Conservation (phyloP, 306 rosid species). For the Citrullus amarus region DNA sequence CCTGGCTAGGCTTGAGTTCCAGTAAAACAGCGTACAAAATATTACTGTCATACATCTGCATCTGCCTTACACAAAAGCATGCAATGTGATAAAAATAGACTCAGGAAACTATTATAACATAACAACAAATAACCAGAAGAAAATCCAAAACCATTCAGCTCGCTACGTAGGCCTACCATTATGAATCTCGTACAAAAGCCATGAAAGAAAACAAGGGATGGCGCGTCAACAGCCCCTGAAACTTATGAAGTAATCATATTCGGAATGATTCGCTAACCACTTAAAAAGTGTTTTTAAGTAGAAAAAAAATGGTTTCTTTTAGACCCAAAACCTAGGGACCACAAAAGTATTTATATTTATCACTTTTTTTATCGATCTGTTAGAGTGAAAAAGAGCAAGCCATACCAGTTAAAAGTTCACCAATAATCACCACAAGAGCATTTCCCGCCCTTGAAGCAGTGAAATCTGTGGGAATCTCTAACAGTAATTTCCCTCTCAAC, state of each 20-base stretch:
- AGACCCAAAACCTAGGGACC: no score
- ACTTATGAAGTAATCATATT: not conserved
- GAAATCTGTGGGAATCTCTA: slow-evolving; percentile 57
- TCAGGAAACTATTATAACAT: not conserved
- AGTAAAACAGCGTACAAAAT: not conserved
- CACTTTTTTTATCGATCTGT: no score
- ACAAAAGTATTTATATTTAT: no score
- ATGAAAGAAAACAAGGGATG: not conserved
- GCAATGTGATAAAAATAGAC: not conserved
- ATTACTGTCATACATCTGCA: not conserved
- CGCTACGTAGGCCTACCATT: not conserved
- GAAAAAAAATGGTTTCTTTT: no score
- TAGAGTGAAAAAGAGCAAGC: no score
- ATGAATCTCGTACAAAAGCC: not conserved
- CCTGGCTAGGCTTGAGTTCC: not conserved
- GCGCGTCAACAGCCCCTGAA: not conserved
- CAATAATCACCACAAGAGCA: slow-evolving; percentile 12
- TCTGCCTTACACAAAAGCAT: not conserved
- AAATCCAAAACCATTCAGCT: not conserved
- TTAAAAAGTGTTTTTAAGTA: no score
- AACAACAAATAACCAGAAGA: not conserved
- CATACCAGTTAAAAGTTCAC: not conserved
- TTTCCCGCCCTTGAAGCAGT: slow-evolving; percentile 54
- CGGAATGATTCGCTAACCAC: not conserved
- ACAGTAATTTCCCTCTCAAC: slow-evolving; percentile 25